Evolutionary conservation across 2,329 filamentous ascomycete species (phyloP).

Genomic region (Sclerotiophoma versabilis): DNA sequence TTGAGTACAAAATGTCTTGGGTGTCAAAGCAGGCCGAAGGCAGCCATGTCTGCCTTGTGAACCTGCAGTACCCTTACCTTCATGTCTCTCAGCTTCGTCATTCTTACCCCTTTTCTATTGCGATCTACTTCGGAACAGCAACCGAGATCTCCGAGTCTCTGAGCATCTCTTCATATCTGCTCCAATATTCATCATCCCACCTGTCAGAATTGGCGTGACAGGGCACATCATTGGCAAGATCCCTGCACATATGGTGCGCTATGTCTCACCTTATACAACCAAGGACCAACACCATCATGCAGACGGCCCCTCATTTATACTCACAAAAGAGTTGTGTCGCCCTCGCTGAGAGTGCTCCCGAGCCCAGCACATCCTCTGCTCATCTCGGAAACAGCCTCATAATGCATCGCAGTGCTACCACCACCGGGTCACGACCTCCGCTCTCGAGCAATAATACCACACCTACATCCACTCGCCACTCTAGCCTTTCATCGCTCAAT

Average conservation of each 20-base stretch:
- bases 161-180: conserved; percentile 4
- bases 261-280: conserved; percentile 29
- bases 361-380: conserved; percentile 13
- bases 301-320: conserved; percentile 24
- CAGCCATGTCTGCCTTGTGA: conserved; percentile 14
- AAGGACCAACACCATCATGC: conserved; percentile 25
- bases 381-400: not conserved
- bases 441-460: conserved; percentile 26
- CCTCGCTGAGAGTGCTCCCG: conserved; percentile 2
- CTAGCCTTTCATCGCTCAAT: conserved; percentile 22
- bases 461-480: conserved; percentile 23
- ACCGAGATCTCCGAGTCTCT: conserved; percentile 4
- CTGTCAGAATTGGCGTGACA: conserved; percentile 20
- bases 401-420: conserved; percentile 10
- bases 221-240: conserved; percentile 28
- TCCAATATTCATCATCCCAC: conserved; percentile 22
- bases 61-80: conserved; percentile 4
- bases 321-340: conserved; percentile 23
- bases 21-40: conserved; percentile 14
- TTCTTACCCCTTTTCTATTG: conserved; percentile 8
- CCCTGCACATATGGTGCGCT: conserved; percentile 18
- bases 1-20: conserved; percentile 12
- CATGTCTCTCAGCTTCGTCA: conserved; percentile 13
- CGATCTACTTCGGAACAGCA: conserved; percentile 3
- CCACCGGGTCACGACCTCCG: conserved; percentile 14